These are phyloP conservation scores for Daldinia grandis DNA, from an alignment of 495 filamentous ascomycete species.

Conservation along the genomic window DNA sequence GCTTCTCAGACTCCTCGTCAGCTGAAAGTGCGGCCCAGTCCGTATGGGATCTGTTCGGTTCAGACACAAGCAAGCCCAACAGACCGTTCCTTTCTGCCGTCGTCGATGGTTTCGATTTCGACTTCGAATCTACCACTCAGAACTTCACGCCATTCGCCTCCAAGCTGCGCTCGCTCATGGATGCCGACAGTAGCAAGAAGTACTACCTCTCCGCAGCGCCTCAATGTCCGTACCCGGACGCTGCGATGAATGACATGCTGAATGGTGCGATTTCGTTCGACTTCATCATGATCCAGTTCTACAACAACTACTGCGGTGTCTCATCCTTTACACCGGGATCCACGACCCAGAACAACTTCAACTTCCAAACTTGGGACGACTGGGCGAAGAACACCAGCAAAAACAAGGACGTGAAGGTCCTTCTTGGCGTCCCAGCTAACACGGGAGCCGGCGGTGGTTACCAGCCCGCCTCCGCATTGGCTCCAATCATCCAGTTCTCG, in stretches of 20 bases:
- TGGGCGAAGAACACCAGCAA: constrained; percentile 70
- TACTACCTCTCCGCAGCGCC: constrained; percentile 73
- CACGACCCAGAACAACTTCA: constrained; percentile 65
- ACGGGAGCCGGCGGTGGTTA: constrained; percentile 69
- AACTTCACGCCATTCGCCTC: constrained; percentile 66
- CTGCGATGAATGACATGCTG: constrained; percentile 65
- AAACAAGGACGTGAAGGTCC: constrained; percentile 71
- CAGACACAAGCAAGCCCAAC: constrained; percentile 49
- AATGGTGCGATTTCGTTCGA: constrained; percentile 63
- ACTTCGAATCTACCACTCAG: constrained; percentile 61
- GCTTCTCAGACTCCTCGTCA: constrained; percentile 61
- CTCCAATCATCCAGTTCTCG: constrained; percentile 58
- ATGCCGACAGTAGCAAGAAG: constrained; percentile 56
- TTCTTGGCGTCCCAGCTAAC: constrained; percentile 72
- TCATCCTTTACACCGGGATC: constrained; percentile 58
- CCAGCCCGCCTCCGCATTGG: constrained; percentile 54
- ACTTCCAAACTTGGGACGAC: constrained; percentile 74
- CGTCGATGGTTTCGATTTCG: constrained; percentile 78
- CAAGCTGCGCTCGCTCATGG: constrained; percentile 62
- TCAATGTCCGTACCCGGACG: constrained; percentile 73
- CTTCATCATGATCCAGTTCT: constrained; percentile 76
- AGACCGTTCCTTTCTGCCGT: constrained; percentile 71
- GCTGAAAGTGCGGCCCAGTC: constrained; percentile 65
- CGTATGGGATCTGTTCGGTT: constrained; percentile 76
- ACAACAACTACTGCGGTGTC: constrained; percentile 71